Base-by-base conservation (phyloP, 495 filamentous ascomycete species). In the Annulohypoxylon stygium region DNA sequence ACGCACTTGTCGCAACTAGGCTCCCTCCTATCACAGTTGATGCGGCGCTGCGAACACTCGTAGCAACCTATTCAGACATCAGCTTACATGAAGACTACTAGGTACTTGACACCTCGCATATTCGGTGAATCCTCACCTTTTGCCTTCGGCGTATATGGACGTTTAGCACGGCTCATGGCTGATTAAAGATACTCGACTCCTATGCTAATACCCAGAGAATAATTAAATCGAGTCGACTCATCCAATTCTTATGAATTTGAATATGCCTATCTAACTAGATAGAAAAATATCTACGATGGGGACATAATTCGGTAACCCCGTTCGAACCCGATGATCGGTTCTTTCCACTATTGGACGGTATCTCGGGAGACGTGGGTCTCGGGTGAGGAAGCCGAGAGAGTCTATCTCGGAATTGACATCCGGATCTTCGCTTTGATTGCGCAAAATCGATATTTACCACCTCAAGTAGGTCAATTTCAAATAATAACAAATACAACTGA, bases 1-100 rank as follows among this genome's bases (percentile, higher is more conserved):
- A 59, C 20, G 16, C 55, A 59, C 55, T 59, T 59, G 34, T 59
- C 55, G 33, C 55, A 59, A 41, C 16, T 41, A 34, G 55, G 55
- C 34, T 59, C 34, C 18, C 55, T 16, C 34, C 16, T 59, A 59
- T 59, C 55, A 23, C 55, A 59, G 25, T 59, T 33, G 55, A 59
- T 59, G 2, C 55, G 55, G 6, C 55, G 55, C 55, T 59, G 55
- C 4, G 55, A 59, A 25, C 55, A 59, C 20, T 59, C 55, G 34
- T 59, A 59, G 20, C 55, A 59, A 20, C 55, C 55, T 59, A 11
- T 23, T 10, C 25, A 5, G n/a, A 41, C 23, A 59, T 39, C 34
- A 59, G 30, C 55, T 30, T 55, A 30, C 34, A 3, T 18, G 14
- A 41, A 41, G 5, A 25, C 20, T 11, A 39, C 39, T 30, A 30